Conservation (phyloP, 306 rosid species). For the Ziziphus jujuba region DNA sequence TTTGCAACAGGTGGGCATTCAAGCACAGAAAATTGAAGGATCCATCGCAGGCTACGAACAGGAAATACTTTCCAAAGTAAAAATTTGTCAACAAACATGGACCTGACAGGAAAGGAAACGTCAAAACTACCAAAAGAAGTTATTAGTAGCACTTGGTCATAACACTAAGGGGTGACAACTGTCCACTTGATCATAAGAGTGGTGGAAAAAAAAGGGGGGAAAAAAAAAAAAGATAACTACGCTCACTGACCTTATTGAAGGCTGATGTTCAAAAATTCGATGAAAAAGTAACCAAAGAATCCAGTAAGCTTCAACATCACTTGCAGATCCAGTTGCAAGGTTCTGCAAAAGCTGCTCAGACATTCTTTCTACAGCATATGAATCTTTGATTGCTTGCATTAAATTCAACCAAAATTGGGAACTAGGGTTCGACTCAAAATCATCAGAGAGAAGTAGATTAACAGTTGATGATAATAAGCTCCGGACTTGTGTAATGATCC, state of each 20-base stretch:
- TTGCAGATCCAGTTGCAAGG: constrained; percentile 53
- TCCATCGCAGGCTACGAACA: constrained; percentile 78
- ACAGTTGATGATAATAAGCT: constrained; percentile 43
- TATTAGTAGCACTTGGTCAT: not conserved
- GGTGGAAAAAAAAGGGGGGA: not conserved
- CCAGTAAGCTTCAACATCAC: constrained; percentile 89
- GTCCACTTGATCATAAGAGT: constrained; percentile 3
- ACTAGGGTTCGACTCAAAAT: constrained; percentile 47
- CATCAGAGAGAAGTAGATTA: constrained; percentile 35
- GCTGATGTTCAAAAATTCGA: constrained; percentile 41
- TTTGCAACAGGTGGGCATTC: constrained; percentile 65
- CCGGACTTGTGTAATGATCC: constrained; percentile 51
- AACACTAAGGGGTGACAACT: not conserved
- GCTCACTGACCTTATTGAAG: constrained; percentile 69
- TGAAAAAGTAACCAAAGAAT: constrained; percentile 78
- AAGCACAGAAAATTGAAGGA: constrained; percentile 77
- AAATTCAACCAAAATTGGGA: constrained; percentile 72
- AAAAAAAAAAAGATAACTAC: not conserved
- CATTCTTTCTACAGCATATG: constrained; percentile 71
- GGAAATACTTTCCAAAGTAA: constrained; percentile 94
- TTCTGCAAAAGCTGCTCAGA: constrained; percentile 77
- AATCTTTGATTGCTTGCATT: constrained; percentile 68
- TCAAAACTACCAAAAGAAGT: constrained; percentile 9
- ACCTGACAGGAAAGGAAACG: constrained; percentile 53
- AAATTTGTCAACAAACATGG: constrained; percentile 79